Conservation (phyloP, 192 early-diverging fungal genomes). For the Thamnidium elegans region DNA sequence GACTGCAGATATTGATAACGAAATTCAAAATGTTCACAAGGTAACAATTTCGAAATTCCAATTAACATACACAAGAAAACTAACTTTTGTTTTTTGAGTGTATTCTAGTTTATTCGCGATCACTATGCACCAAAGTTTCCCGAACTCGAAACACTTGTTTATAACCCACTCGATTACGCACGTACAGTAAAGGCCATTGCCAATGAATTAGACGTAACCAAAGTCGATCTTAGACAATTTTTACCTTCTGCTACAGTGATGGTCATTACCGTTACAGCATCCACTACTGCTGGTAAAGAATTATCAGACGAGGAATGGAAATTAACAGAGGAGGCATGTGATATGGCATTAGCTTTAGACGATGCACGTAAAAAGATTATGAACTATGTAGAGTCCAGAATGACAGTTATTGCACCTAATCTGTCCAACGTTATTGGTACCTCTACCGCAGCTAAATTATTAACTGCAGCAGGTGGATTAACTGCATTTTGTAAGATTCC, state of each 20-base stretch:
- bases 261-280: constrained; percentile 88
- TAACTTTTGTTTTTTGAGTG: constrained; percentile 4
- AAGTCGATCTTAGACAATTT: constrained; percentile 74
- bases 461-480: constrained; percentile 88
- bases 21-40: constrained; percentile 86
- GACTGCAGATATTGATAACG: constrained; percentile 82
- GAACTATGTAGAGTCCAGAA: constrained; percentile 87
- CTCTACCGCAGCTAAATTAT: constrained; percentile 83
- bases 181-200: constrained; percentile 80
- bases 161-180: constrained; percentile 85
- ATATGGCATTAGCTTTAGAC: constrained; percentile 73
- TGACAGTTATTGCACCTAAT: constrained; percentile 94
- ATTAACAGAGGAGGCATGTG: constrained; percentile 74
- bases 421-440: constrained; percentile 83
- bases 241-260: constrained; percentile 82
- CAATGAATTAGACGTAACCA: constrained; percentile 75
- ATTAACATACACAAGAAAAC: neutral
- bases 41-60: constrained; percentile 33
- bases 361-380: constrained; percentile 73
- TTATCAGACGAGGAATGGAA: constrained; percentile 60
- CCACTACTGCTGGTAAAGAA: constrained; percentile 73
- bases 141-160: constrained; percentile 88
- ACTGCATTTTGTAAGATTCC: constrained; percentile 85
- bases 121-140: constrained; percentile 88
- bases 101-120: constrained; percentile 76